A percentile compares a stretch with the other conserved stretches of the same genome.
These are phyloP conservation scores for Schizothecium vesticola DNA, from an alignment of 495 filamentous ascomycete species.

Conservation along the genomic window DNA sequence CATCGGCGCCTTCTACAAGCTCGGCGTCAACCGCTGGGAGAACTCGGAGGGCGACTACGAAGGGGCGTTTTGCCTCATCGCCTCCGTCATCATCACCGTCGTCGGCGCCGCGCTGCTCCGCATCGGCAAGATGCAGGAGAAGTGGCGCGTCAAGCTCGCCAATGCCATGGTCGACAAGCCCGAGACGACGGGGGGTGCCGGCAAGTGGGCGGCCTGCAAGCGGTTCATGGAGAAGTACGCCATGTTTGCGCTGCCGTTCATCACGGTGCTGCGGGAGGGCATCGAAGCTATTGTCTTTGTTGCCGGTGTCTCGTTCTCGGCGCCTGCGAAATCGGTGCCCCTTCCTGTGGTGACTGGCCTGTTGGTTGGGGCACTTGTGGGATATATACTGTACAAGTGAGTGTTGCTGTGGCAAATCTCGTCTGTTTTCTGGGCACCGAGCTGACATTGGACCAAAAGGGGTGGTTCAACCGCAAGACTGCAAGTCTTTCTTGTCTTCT, in stretches of 20 bases:
- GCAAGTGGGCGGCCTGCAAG: slow-evolving; percentile 45
- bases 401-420: slow-evolving; percentile 21
- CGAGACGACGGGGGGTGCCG: slow-evolving; percentile 27
- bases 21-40: slow-evolving; percentile 61
- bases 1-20: slow-evolving; percentile 74
- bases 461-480: slow-evolving; percentile 54
- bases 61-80: slow-evolving; percentile 64
- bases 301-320: slow-evolving; percentile 70
- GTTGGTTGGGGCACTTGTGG: slow-evolving; percentile 54
- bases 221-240: slow-evolving; percentile 66
- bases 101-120: slow-evolving; percentile 74
- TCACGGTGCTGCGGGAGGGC: slow-evolving; percentile 79
- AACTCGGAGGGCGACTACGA: slow-evolving; percentile 71
- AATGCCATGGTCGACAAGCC: slow-evolving; percentile 53
- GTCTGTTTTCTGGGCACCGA: not conserved
- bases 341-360: slow-evolving; percentile 67
- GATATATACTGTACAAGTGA: slow-evolving; percentile 74
- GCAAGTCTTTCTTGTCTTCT: slow-evolving; percentile 73
- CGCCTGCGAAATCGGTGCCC: slow-evolving; percentile 68
- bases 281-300: slow-evolving; percentile 79
- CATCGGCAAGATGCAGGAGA: slow-evolving; percentile 79
- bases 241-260: slow-evolving; percentile 77
- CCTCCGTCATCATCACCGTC: slow-evolving; percentile 69
- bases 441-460: slow-evolving; percentile 23
- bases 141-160: slow-evolving; percentile 77